Percentiles rank a stretch among this genome's conserved stretches.
Evolutionary conservation across 1,139 yeast species (phyloP).

Genomic region (Protomyces gravidus): DNA sequence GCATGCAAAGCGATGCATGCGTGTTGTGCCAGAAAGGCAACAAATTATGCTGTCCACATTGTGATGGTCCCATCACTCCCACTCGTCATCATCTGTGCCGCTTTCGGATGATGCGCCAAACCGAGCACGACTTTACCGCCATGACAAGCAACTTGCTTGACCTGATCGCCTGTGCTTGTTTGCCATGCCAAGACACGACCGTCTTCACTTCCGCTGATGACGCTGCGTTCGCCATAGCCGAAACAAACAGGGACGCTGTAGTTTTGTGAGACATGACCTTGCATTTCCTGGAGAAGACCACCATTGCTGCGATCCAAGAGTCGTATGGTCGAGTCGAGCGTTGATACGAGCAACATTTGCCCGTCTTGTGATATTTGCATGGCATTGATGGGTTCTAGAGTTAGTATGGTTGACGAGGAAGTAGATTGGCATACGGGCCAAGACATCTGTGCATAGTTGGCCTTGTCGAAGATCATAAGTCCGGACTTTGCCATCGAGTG

Average conservation of each 20-base stretch:
- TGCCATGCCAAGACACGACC: slow-evolving; percentile 89
- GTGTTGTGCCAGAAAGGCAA: background rate
- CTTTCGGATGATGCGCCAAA: slow-evolving; percentile 32
- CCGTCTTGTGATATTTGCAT: slow-evolving; percentile 35
- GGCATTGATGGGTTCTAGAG: slow-evolving; percentile 38
- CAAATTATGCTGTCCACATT: slow-evolving; percentile 19
- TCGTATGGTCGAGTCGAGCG: slow-evolving; percentile 38
- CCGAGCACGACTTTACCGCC: slow-evolving; percentile 32
- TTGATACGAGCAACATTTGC: slow-evolving; percentile 36
- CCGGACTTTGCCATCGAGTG: slow-evolving; percentile 41
- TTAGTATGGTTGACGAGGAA: background rate
- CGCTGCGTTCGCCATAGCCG: slow-evolving; percentile 57
- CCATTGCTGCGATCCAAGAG: slow-evolving; percentile 39
- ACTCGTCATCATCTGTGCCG: slow-evolving; percentile 34
- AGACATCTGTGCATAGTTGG: slow-evolving; percentile 37
- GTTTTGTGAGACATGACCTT: slow-evolving; percentile 38
- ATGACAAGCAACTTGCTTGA: slow-evolving; percentile 32
- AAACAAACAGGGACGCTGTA: slow-evolving; percentile 37
- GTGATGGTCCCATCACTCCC: slow-evolving; percentile 33
- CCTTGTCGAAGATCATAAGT: slow-evolving; percentile 42
- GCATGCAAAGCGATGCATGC: too few relatives aligned
- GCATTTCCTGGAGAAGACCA: slow-evolving; percentile 36
- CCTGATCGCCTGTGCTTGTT: slow-evolving; percentile 56
- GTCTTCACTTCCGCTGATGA: slow-evolving; percentile 83
- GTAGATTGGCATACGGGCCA: slow-evolving; percentile 36